phyloP scores from a whole-genome alignment of 2,329 filamentous ascomycete genomes.

The Alternaria gansuensis region DNA sequence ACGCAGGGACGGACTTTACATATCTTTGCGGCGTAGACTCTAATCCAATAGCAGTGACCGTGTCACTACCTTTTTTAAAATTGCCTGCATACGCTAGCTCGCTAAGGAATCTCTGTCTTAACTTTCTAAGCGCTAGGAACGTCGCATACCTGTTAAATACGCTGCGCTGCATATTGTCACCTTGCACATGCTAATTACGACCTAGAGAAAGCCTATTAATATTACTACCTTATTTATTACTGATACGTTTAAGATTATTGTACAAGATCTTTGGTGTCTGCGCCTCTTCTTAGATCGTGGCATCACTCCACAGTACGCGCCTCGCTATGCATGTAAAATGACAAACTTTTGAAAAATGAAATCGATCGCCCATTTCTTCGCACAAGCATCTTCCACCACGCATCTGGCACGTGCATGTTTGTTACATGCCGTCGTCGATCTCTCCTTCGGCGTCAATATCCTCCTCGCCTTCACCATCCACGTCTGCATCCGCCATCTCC shows the following conservation, averaged over 20 bases:
- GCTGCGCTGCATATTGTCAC: not conserved
- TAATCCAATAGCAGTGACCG: no score
- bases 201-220: not conserved
- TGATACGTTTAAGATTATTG: not conserved
- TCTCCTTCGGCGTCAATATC: constrained; percentile 39
- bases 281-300: constrained; percentile 4
- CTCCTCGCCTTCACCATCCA: constrained; percentile 22
- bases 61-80: no score
- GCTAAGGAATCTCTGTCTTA: no score
- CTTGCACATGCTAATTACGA: not conserved
- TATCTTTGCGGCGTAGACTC: no score
- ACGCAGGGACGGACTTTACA: no score
- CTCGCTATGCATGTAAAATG: constrained; percentile 26
- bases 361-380: not conserved
- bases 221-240: not conserved
- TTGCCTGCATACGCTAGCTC: no score
- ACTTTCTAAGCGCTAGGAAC: not conserved
- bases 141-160: not conserved
- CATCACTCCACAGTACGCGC: constrained; percentile 12
- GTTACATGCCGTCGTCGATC: constrained; percentile 29
- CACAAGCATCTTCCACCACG: not conserved
- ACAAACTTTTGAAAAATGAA: constrained; percentile 4
- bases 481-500: constrained; percentile 25
- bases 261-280: constrained; percentile 1
- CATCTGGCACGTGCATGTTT: constrained; percentile 1